Evolutionary conservation across 176 grass and related monocot genomes (phyloP).

Genomic region (Eragrostis nindensis): DNA sequence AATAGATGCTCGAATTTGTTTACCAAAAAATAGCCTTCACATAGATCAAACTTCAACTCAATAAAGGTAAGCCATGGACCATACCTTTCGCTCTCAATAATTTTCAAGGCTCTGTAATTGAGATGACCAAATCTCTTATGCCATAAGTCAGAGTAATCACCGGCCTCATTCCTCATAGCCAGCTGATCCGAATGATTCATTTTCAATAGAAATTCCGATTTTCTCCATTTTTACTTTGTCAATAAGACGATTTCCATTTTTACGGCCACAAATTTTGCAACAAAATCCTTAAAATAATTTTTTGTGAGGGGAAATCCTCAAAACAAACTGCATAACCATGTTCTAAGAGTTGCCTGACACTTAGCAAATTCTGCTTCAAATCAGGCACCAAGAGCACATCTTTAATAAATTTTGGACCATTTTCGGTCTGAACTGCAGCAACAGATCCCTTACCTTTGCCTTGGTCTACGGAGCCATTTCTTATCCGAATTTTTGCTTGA

Average conservation of each 20-base stretch:
- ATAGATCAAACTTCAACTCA: neutral
- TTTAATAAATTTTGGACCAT: neutral
- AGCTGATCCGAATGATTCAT: no score
- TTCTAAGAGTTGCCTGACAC: neutral
- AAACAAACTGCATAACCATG: conserved; percentile 8
- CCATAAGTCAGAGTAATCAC: no score
- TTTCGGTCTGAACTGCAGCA: neutral
- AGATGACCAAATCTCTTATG: no score
- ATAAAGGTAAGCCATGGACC: neutral
- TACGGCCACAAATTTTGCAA: neutral
- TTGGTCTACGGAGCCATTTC: neutral
- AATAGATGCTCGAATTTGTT: no score
- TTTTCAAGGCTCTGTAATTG: conserved; percentile 31
- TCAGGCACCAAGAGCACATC: neutral
- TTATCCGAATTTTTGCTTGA: neutral
- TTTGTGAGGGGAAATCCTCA: neutral
- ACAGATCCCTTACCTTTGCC: neutral
- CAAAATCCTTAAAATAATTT: no score
- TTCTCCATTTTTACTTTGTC: neutral
- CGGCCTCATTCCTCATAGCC: no score
- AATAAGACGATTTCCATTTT: neutral
- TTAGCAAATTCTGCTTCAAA: no score
- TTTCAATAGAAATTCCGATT: neutral
- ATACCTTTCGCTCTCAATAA: conserved; percentile 6
- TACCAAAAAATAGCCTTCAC: neutral